Evolutionary conservation across 306 rosid species (phyloP).

Genomic region (Vachellia pachyceras): DNA sequence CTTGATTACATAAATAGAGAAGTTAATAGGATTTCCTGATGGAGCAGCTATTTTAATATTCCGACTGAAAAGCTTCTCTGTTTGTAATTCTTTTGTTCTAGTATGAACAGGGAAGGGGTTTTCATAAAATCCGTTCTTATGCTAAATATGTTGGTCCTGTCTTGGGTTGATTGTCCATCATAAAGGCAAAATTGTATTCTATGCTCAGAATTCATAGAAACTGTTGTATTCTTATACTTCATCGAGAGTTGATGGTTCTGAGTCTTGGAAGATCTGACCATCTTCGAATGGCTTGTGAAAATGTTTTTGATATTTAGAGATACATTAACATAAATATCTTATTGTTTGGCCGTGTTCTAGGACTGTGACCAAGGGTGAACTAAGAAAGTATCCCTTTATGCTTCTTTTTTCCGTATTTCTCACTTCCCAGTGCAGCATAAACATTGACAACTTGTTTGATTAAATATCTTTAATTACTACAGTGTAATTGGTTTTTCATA

Average conservation of each 20-base stretch:
- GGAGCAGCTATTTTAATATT: not conserved
- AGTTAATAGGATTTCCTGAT: not conserved
- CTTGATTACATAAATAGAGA: slow-evolving; percentile 5
- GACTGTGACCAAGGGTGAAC: not conserved
- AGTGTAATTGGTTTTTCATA: not conserved
- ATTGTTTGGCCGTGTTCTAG: not conserved
- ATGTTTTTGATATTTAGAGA: not conserved
- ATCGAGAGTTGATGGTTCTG: not conserved
- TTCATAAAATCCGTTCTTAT: too few species aligned
- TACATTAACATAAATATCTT: not conserved
- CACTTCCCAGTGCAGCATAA: not conserved
- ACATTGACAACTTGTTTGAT: slow-evolving; percentile 5
- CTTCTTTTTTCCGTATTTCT: not conserved
- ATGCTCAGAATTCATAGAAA: not conserved
- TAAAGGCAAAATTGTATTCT: not conserved
- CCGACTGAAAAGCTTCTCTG: not conserved
- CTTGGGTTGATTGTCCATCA: too few species aligned
- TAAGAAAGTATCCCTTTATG: not conserved
- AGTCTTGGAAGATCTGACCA: not conserved
- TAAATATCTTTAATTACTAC: too few species aligned
- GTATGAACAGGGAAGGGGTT: not conserved
- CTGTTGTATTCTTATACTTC: not conserved
- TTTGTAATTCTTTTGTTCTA: not conserved
- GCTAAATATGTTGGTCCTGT: not conserved
- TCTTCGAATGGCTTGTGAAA: not conserved